A percentile compares a stretch with the other conserved stretches of the same genome.
phyloP scores from a whole-genome alignment of 2,329 filamentous ascomycete genomes.

The Hypoxylon sp. region DNA sequence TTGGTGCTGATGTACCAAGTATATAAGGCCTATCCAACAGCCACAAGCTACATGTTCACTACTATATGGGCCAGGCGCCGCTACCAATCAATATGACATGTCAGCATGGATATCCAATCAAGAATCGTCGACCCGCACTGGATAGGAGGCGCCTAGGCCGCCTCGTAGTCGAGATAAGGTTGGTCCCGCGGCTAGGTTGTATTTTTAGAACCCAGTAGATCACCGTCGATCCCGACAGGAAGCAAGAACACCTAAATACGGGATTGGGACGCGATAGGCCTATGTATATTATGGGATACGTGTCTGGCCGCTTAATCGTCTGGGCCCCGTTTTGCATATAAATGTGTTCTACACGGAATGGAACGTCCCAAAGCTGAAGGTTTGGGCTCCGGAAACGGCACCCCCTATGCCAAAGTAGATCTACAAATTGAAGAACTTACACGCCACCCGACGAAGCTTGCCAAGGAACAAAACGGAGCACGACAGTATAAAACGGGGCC shows the following conservation, averaged over 20 bases:
- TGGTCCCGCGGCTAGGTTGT: slow-evolving; percentile 15
- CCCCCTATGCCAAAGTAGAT: too few relatives aligned
- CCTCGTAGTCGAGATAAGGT: slow-evolving; percentile 23
- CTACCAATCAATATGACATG: slow-evolving; percentile 9
- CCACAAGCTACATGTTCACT: slow-evolving; percentile 7
- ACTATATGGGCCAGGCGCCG: slow-evolving; percentile 7
- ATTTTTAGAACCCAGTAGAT: slow-evolving; percentile 21
- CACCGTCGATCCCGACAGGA: slow-evolving; percentile 14
- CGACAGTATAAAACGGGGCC: too few relatives aligned
- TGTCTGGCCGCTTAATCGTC: slow-evolving; percentile 8
- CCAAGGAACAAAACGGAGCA: too few relatives aligned
- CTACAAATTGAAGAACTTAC: too few relatives aligned
- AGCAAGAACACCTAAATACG: neutral
- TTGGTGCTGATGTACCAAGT: neutral
- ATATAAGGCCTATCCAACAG: slow-evolving; percentile 6
- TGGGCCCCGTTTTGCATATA: too few relatives aligned
- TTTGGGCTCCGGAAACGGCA: too few relatives aligned
- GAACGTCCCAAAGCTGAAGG: too few relatives aligned
- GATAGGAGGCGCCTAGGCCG: slow-evolving; percentile 8
- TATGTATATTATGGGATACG: slow-evolving; percentile 18
- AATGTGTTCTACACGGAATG: too few relatives aligned
- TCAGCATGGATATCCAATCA: slow-evolving; percentile 10
- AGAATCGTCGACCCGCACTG: neutral
- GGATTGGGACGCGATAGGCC: slow-evolving; percentile 7
- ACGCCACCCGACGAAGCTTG: too few relatives aligned